Evolutionary conservation across 1,139 yeast species (phyloP).

Genomic region (Diutina rugosa): DNA sequence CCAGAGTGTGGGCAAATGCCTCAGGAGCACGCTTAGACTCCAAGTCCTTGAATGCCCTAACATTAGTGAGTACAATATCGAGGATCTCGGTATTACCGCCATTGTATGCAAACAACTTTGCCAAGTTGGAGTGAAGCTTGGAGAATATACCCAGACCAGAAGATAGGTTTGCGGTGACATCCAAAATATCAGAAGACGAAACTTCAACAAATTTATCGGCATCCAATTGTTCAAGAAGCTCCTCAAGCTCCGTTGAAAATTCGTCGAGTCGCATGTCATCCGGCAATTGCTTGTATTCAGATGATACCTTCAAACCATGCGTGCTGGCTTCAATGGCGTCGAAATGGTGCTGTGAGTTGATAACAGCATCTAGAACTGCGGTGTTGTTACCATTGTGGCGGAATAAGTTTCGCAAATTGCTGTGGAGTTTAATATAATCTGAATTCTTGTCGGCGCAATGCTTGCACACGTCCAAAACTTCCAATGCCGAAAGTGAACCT

Average conservation of each 20-base stretch:
- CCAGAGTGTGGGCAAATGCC: not conserved
- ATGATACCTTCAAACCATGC: not conserved
- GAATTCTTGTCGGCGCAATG: constrained; percentile 4
- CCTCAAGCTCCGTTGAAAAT: constrained; percentile 18
- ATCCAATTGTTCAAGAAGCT: constrained; percentile 12
- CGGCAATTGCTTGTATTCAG: constrained; percentile 23
- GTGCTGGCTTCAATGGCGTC: constrained; percentile 1
- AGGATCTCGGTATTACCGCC: constrained; percentile 20
- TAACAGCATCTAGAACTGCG: constrained; percentile 11
- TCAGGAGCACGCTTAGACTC: constrained; percentile 8
- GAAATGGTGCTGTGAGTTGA: constrained; percentile 9
- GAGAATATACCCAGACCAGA: constrained; percentile 10
- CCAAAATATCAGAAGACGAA: constrained; percentile 7
- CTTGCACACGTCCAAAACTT: constrained; percentile 8
- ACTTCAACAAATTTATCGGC: constrained; percentile 10
- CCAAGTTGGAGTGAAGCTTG: constrained; percentile 20
- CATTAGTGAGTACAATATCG: constrained; percentile 21
- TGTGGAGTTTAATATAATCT: constrained; percentile 12
- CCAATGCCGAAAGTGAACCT: constrained; percentile 3
- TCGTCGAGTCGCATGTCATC: constrained; percentile 24
- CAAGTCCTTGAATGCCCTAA: constrained; percentile 16
- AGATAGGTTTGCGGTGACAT: constrained; percentile 7
- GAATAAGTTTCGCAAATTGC: constrained; percentile 17
- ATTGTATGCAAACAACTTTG: constrained; percentile 17
- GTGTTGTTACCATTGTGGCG: constrained; percentile 11